Evolutionary conservation across 202 grass and related monocot genomes (phyloP).

Genomic region (Bolboschoenoplectus hybrid): DNA sequence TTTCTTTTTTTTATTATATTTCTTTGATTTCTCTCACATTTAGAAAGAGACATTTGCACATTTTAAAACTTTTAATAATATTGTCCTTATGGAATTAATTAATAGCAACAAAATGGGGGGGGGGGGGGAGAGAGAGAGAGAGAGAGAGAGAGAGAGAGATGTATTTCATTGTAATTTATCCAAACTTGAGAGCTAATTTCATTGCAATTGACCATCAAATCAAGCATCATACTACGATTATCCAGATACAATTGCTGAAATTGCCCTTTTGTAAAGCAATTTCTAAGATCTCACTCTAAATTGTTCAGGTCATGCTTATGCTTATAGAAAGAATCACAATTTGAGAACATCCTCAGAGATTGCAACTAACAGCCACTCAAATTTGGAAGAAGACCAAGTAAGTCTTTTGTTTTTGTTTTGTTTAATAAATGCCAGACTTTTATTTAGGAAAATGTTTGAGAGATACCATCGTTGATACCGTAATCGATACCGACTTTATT

Average conservation of each 20-base stretch:
- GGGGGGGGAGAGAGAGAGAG: no score
- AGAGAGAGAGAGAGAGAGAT: no score
- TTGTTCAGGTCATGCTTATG: constrained; percentile 30
- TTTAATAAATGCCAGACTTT: constrained; percentile 9
- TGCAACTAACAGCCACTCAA: background rate
- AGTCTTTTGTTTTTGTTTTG: constrained; percentile 20
- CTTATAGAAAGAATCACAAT: constrained; percentile 28
- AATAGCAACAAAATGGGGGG: no score
- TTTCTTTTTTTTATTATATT: constrained; percentile 9
- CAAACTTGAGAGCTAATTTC: background rate
- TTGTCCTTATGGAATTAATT: background rate
- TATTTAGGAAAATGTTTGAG: no score
- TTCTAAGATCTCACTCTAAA: background rate
- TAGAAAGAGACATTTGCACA: background rate
- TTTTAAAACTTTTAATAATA: background rate
- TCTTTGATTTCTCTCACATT: constrained; percentile 16
- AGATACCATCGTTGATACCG: no score
- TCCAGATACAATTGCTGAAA: background rate
- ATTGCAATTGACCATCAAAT: background rate
- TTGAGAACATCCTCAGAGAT: constrained; percentile 3
- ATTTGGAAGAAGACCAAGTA: constrained; percentile 38
- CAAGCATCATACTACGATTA: background rate
- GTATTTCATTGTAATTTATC: no score
- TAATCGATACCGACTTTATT: no score
- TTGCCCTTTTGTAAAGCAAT: constrained; percentile 17